Evolutionary conservation across 805 yeast species (phyloP).

Genomic region (Candida railenensis): DNA sequence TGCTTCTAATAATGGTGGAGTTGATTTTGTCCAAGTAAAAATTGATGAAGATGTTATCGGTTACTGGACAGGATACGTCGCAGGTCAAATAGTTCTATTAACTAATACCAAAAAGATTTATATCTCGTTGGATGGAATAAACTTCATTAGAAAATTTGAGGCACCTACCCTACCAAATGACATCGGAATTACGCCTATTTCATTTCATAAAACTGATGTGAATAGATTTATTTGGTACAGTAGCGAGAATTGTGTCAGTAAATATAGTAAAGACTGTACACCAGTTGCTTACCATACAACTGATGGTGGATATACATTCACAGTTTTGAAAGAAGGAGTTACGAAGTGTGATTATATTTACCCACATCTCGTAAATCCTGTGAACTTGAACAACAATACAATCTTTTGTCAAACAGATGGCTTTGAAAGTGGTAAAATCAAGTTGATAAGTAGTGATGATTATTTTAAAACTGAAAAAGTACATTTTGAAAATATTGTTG

Average conservation of each 20-base stretch:
- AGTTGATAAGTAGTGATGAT: conserved; percentile 51
- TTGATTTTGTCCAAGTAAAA: conserved; percentile 34
- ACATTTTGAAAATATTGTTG: conserved; percentile 60
- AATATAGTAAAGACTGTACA: conserved; percentile 47
- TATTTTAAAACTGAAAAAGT: conserved; percentile 43
- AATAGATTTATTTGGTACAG: conserved; percentile 71
- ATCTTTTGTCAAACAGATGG: conserved; percentile 62
- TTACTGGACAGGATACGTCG: conserved; percentile 51
- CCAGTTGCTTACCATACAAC: conserved; percentile 59
- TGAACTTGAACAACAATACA: conserved; percentile 42
- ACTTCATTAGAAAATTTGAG: conserved; percentile 43
- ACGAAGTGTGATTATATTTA: conserved; percentile 69
- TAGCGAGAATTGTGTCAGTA: conserved; percentile 53
- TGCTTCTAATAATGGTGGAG: conserved; percentile 58
- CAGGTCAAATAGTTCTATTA: conserved; percentile 55
- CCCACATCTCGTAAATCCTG: conserved; percentile 40
- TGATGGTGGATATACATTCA: conserved; percentile 68
- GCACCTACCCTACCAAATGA: conserved; percentile 53
- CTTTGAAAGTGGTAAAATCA: conserved; percentile 20
- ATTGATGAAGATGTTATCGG: conserved; percentile 32
- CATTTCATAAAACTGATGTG: conserved; percentile 60
- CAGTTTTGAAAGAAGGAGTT: conserved; percentile 51
- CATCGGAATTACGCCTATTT: conserved; percentile 38
- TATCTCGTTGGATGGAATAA: conserved; percentile 68
- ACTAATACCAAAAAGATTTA: conserved; percentile 52